phyloP scores from a whole-genome alignment of 2,329 filamentous ascomycete genomes.

The Stagonosporopsis cucurbitacearum region DNA sequence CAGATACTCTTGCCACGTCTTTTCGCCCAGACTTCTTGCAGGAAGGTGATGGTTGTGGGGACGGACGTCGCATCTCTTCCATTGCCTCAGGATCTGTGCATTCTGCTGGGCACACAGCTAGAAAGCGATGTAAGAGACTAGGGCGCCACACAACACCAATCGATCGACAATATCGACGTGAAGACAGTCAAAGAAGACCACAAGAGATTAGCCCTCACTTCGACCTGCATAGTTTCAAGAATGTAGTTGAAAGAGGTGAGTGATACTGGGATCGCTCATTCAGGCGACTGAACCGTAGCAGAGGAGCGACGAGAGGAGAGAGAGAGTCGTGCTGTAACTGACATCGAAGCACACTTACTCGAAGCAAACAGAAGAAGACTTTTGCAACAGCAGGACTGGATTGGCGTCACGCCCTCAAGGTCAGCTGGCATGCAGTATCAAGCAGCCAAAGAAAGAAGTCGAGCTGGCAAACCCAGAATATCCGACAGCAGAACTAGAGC shows the following conservation, averaged over 20 bases:
- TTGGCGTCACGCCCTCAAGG: slow-evolving; percentile 38
- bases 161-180: neutral
- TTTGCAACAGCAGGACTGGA: slow-evolving; percentile 45
- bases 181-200: neutral
- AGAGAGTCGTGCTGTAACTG: slow-evolving; percentile 11
- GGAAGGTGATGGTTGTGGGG: slow-evolving; percentile 14
- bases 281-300: slow-evolving; percentile 2
- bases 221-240: neutral
- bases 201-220: neutral
- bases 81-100: slow-evolving; percentile 20
- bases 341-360: slow-evolving; percentile 28
- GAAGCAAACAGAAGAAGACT: slow-evolving; percentile 40
- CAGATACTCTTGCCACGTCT: slow-evolving; percentile 19
- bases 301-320: slow-evolving; percentile 2
- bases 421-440: slow-evolving; percentile 39
- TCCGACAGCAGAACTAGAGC: slow-evolving; percentile 14
- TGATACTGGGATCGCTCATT: neutral
- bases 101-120: slow-evolving; percentile 17
- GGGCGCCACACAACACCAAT: neutral
- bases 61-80: slow-evolving; percentile 12
- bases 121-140: neutral
- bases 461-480: slow-evolving; percentile 45
- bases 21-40: slow-evolving; percentile 36
- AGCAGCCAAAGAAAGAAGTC: slow-evolving; percentile 35
- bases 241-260: neutral